Conservation (phyloP, 169 alveolate species). For the Eimeria praecox region DNA sequence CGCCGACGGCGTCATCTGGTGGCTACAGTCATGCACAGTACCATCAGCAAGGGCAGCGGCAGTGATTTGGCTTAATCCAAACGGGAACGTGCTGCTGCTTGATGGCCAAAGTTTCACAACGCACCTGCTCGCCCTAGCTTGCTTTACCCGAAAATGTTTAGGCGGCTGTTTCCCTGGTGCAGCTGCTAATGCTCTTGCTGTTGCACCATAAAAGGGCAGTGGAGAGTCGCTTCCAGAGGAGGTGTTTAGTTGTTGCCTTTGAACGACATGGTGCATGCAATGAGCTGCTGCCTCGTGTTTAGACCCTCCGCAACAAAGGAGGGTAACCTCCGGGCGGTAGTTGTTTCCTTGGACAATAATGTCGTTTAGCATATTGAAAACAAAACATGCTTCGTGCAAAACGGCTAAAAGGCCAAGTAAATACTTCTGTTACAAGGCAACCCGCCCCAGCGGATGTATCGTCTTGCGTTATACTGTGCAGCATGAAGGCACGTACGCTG, state of each 20-base stretch:
- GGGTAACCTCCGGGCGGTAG: neutral
- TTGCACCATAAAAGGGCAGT: neutral
- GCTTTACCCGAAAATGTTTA: neutral
- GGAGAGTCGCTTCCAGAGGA: neutral
- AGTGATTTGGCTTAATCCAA: neutral
- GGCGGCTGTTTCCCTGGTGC: neutral
- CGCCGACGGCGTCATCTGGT: constrained; percentile 58
- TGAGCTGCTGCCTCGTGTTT: neutral
- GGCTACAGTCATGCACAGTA: constrained; percentile 47
- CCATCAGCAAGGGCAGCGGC: constrained; percentile 36
- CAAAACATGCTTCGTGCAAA: neutral
- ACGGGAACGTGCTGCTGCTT: neutral
- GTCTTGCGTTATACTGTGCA: neutral
- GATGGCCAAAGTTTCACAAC: neutral
- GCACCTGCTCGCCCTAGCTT: constrained; percentile 3
- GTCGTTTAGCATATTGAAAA: neutral
- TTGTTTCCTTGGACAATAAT: neutral
- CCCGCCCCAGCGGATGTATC: neutral
- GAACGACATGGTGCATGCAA: neutral
- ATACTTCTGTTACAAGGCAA: neutral
- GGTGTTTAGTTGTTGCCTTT: neutral
- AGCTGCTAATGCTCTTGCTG: neutral
- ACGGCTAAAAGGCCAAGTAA: neutral
- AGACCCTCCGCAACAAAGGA: neutral
- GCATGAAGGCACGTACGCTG: neutral